Base-by-base conservation (phyloP, 768 basidiomycete genomes). In the Mycena rebaudengoi region DNA sequence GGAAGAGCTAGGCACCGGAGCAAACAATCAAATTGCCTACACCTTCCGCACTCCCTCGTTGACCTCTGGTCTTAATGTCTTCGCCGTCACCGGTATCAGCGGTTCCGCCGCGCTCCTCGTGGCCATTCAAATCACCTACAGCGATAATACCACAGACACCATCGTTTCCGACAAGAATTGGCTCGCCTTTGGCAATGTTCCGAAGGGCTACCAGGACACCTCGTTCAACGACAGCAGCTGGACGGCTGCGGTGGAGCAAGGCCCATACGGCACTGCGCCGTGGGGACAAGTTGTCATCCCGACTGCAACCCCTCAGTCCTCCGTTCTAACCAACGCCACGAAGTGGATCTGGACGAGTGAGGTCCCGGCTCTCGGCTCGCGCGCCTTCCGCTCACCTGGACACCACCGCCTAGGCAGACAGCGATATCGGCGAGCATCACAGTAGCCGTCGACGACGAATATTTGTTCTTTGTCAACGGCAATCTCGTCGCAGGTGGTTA, bases 331-430 rank as follows among this genome's bases (percentile, higher is more conserved):
- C 7, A 54, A 69, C 28, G 70, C 75, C 6, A n/a, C n/a, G n/a
- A 45, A 62, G 20, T 76, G 75, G 75, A 74, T 78, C n/a, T 78
- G 75, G 76, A 75, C 76, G 28, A 72, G 70, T 48, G 75, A 76
- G 20, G 44, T 23, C 16, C 59, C 51, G 12, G 74, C 75, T 3
- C 26, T 64, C 0, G 74, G 76, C 6, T 48, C 68, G 5, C 71
- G 75, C 6, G 69, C 75, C 4, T 77, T 77, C 72, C 70, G 72
- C 32, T 68, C 45, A 72, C 67, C 7, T 60, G 72, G 26, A 57
- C 56, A 8, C 59, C 72, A 12, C 74, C 74, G 11, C 48, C 45
- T 10, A 71, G 73, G 10, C 57, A 71, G 44, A 55, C 67, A 14
- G 69, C 71, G 0, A 60, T 56, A 6, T 70, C 62, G 30, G 71